Base-by-base conservation (phyloP, 768 basidiomycete species). In the Boletus insuetus region DNA sequence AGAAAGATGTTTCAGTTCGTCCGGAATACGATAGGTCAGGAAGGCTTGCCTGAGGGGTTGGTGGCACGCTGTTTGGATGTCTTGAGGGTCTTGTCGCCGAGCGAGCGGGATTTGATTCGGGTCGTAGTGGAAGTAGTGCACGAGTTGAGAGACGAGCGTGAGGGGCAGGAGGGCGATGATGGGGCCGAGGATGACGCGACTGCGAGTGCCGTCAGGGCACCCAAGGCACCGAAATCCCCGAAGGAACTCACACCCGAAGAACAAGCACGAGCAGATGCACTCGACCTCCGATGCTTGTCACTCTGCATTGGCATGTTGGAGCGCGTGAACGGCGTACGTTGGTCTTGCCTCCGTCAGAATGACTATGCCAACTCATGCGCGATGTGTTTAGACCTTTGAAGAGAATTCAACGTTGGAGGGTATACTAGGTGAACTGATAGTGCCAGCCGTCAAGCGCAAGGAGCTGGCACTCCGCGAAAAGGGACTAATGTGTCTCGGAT, bases 371-470 rank as follows among this genome's bases (percentile, higher is more conserved):
- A 29, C 49, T 66, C 13, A 64, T 0, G 7, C 16, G 11, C 1
- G 24, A 6, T 4, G 6, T 13, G 1, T 35, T 24, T 51, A 81
- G 80, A 80, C 78, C 2, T 81, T 82, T 49, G 80, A 85, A 58
- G 86, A 88, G 55, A 87, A 88, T 65, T 83, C 86, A 8, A 85
- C 82, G 5, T 70, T 89, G 54, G 82, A 85, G 55, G 88, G 90
- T 26, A 70, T 79, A 20, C 66, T 84, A 69, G 77, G 90, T 11
- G 93, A 98, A 62, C 76, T 99, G 17, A 92, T 98, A 64, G 83
- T 97, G 32, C 96, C 96, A 3, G 84, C 91, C 6, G 91, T 98
- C 42, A 86, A 87, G 65, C 83, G 91, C 49, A 95, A 95, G 72
- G 93, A 96, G 61, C 78, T 90, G 6, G 55, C 57, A 3, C 74